Conservation (phyloP, 73 alveolate genomes). For the Diophrys appendiculata region DNA sequence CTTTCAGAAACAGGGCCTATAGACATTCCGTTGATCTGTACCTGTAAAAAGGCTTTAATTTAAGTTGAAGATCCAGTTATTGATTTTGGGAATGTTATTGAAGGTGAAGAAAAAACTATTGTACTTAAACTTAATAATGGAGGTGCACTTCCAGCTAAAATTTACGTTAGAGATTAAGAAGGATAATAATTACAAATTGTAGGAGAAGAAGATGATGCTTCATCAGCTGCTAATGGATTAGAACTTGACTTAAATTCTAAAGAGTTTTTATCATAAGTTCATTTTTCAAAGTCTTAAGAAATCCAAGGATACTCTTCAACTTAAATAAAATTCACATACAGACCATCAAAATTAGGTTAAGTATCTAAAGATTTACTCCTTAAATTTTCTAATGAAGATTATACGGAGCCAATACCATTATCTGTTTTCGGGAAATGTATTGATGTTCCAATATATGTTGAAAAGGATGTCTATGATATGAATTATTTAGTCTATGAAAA, state of each 20-base stretch:
- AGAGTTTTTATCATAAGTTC: slow-evolving; percentile 52
- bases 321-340: slow-evolving; percentile 75
- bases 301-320: slow-evolving; percentile 83
- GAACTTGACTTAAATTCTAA: background rate
- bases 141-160: slow-evolving; percentile 89
- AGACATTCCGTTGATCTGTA: slow-evolving; percentile 87
- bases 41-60: slow-evolving; percentile 89
- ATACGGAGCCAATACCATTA: slow-evolving; percentile 66
- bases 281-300: slow-evolving; percentile 57
- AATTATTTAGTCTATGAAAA: slow-evolving; percentile 85
- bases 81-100: slow-evolving; percentile 91
- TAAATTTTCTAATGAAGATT: slow-evolving; percentile 81
- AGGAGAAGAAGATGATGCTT: slow-evolving; percentile 32
- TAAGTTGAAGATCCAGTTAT: slow-evolving; percentile 78
- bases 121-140: slow-evolving; percentile 75
- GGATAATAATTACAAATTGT: slow-evolving; percentile 42
- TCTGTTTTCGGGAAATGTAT: slow-evolving; percentile 82
- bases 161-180: slow-evolving; percentile 59
- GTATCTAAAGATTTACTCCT: slow-evolving; percentile 66
- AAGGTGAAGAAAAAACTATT: slow-evolving; percentile 85
- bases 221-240: slow-evolving; percentile 5
- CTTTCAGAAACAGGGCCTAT: slow-evolving; percentile 95
- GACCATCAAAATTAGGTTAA: slow-evolving; percentile 82
- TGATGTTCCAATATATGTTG: slow-evolving; percentile 97
- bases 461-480: slow-evolving; percentile 82